Conservation (phyloP, 345 rosid species). For the Noccaea caerulescens region DNA sequence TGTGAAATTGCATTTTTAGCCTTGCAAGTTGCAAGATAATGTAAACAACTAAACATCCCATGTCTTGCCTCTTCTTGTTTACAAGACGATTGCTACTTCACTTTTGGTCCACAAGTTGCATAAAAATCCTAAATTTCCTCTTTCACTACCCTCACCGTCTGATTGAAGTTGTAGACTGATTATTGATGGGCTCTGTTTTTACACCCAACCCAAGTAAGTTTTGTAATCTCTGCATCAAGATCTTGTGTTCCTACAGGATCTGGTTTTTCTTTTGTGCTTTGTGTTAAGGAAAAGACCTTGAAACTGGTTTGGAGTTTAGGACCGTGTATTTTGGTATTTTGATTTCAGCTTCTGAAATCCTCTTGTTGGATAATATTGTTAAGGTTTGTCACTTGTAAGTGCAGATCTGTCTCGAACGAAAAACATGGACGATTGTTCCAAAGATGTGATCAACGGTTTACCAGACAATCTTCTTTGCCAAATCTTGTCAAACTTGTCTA, state of each 20-base stretch:
- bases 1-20: neutral
- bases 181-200: conserved; percentile 17
- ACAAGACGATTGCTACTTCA: neutral
- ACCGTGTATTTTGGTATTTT: neutral
- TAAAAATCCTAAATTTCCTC: neutral
- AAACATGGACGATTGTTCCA: conserved; percentile 21
- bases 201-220: conserved; percentile 18
- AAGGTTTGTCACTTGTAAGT: conserved; percentile 14
- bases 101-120: conserved; percentile 15
- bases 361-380: conserved; percentile 19
- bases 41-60: neutral
- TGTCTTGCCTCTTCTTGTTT: neutral
- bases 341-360: conserved; percentile 10
- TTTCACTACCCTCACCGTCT: neutral
- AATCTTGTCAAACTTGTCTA: conserved; percentile 36
- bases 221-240: neutral
- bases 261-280: neutral
- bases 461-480: conserved; percentile 43
- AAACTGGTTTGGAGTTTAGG: conserved; percentile 20
- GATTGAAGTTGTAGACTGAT: conserved; percentile 3
- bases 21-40: neutral
- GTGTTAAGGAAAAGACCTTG: neutral
- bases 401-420: conserved; percentile 8
- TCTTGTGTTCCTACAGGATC: conserved; percentile 28
- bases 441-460: conserved; percentile 28